Conservation (phyloP, 371 early-diverging fungal species). For the Mortierella polycephala region DNA sequence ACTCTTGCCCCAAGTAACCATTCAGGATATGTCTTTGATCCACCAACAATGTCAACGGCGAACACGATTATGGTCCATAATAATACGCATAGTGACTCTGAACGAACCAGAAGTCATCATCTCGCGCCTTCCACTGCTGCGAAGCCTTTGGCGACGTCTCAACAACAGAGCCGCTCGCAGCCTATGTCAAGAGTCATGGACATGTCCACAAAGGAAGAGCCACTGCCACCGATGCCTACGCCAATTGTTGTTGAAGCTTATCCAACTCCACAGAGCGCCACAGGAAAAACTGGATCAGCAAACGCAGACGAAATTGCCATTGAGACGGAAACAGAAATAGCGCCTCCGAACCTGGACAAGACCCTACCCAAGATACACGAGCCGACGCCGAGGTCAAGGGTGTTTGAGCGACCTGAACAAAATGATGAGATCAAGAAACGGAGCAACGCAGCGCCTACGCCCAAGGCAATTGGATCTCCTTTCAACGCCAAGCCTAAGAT, state of each 20-base stretch:
- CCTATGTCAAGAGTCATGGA: constrained; percentile 32
- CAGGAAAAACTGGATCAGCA: neutral
- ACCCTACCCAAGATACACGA: constrained; percentile 52
- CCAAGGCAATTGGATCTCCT: neutral
- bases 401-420: constrained; percentile 27
- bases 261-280: neutral
- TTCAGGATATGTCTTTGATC: neutral
- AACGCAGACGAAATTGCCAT: neutral
- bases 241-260: constrained; percentile 17
- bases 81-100: neutral
- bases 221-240: constrained; percentile 11
- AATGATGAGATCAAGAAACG: neutral
- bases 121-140: neutral
- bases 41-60: neutral
- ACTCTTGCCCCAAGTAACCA: constrained; percentile 17
- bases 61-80: too few species aligned
- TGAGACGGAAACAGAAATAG: neutral
- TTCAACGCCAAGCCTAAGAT: constrained; percentile 3
- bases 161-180: constrained; percentile 18
- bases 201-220: neutral
- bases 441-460: neutral
- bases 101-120: constrained; percentile 20
- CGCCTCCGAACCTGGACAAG: constrained; percentile 39
- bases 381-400: constrained; percentile 22
- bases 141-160: neutral